Conservation (phyloP, 2,329 filamentous ascomycete species). For the Hypoxylon sp. region DNA sequence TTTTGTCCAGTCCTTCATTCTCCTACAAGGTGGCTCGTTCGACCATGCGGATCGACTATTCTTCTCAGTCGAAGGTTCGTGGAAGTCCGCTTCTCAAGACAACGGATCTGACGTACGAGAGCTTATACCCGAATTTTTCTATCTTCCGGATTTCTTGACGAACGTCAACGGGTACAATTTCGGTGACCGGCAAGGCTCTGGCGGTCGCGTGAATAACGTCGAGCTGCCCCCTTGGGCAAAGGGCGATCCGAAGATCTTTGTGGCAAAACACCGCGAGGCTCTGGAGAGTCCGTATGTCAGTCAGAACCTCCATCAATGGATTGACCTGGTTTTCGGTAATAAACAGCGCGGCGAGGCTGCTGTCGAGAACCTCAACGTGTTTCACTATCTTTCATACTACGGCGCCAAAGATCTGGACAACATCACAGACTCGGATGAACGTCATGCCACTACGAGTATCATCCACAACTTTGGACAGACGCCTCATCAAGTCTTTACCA, state of each 20-base stretch:
- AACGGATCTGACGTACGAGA: conserved; percentile 96
- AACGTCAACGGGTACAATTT: conserved; percentile 97
- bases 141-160: conserved; percentile 90
- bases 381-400: conserved; percentile 94
- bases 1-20: conserved; percentile 93
- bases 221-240: conserved; percentile 96
- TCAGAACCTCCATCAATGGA: conserved; percentile 90
- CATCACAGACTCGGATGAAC: conserved; percentile 87
- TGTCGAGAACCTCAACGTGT: conserved; percentile 90
- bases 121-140: conserved; percentile 96
- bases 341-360: conserved; percentile 95
- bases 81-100: conserved; percentile 86
- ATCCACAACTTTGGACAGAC: conserved; percentile 99
- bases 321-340: conserved; percentile 91
- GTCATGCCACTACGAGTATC: conserved; percentile 88
- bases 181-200: conserved; percentile 82
- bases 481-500: conserved; percentile 90
- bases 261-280: conserved; percentile 93
- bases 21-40: conserved; percentile 94
- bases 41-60: conserved; percentile 96
- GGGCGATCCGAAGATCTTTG: conserved; percentile 93
- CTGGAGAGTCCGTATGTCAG: conserved; percentile 93
- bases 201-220: conserved; percentile 82
- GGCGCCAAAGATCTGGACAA: conserved; percentile 92
- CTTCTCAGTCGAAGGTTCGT: conserved; percentile 89